phyloP scores from a whole-genome alignment of 179 eudicot species.

The Patellifolia procumbens region DNA sequence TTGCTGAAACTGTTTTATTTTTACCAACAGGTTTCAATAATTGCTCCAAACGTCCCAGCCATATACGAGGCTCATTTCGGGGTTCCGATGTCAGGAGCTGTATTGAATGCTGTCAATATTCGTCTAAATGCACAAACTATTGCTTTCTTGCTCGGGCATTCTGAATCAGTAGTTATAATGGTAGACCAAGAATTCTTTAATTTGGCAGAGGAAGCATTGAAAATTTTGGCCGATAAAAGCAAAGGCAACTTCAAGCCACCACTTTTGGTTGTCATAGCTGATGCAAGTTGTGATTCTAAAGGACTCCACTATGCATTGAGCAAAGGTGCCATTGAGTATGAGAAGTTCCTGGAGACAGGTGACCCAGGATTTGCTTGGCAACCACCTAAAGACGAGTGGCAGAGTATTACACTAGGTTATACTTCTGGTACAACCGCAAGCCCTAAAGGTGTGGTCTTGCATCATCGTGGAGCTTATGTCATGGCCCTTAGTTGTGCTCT shows the following conservation, averaged over 20 bases:
- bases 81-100: slow-evolving; percentile 96
- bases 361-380: slow-evolving; percentile 81
- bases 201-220: slow-evolving; percentile 80
- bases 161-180: slow-evolving; percentile 65
- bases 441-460: slow-evolving; percentile 93
- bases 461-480: slow-evolving; percentile 90
- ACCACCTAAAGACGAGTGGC: slow-evolving; percentile 96
- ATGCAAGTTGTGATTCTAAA: slow-evolving; percentile 70
- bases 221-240: slow-evolving; percentile 51
- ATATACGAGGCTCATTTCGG: slow-evolving; percentile 96
- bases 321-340: slow-evolving; percentile 84
- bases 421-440: slow-evolving; percentile 98
- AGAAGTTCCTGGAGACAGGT: slow-evolving; percentile 74
- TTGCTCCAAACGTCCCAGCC: slow-evolving; percentile 92
- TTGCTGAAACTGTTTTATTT: not conserved
- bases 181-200: slow-evolving; percentile 92
- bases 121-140: slow-evolving; percentile 83
- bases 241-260: slow-evolving; percentile 65
- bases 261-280: slow-evolving; percentile 72
- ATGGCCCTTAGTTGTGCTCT: slow-evolving; percentile 73
- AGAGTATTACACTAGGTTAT: slow-evolving; percentile 84
- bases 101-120: slow-evolving; percentile 77
- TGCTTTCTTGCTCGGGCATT: slow-evolving; percentile 83
- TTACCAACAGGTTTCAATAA: slow-evolving; percentile 71
- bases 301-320: slow-evolving; percentile 61